Evolutionary conservation across 257 asterid species (phyloP).

Genomic region (Haberlea rhodopensis): DNA sequence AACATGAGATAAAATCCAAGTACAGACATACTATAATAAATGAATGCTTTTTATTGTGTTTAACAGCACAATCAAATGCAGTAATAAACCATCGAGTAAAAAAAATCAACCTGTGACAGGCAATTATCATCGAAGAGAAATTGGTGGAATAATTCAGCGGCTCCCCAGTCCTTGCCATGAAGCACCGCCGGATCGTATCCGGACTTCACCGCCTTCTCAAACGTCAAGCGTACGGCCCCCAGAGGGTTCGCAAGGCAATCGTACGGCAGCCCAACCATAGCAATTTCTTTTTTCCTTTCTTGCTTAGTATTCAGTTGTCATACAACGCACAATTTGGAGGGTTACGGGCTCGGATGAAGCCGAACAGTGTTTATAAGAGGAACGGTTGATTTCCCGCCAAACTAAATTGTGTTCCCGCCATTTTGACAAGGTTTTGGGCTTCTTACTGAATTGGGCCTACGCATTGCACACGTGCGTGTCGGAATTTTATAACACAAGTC

Average conservation of each 20-base stretch:
- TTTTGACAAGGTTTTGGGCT: no score
- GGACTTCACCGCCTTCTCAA: slow-evolving; percentile 65
- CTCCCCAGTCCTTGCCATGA: slow-evolving; percentile 86
- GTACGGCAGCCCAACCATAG: slow-evolving; percentile 76
- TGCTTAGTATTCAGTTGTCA: background rate
- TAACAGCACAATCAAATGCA: background rate
- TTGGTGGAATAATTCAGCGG: slow-evolving; percentile 59
- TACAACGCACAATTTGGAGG: background rate
- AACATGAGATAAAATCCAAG: background rate
- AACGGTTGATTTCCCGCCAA: slow-evolving; percentile 5
- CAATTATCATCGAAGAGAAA: slow-evolving; percentile 63
- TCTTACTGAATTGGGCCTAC: no score
- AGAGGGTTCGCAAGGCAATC: slow-evolving; percentile 85
- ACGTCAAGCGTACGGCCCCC: slow-evolving; percentile 87
- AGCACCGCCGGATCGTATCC: slow-evolving; percentile 43
- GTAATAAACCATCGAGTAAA: background rate
- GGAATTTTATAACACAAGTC: no score
- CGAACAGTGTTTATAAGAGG: background rate
- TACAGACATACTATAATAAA: no score
- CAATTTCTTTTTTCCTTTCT: background rate
- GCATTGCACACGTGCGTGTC: no score
- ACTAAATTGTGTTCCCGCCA: no score
- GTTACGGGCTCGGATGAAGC: background rate
- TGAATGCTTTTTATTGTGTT: background rate
- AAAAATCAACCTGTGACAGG: slow-evolving; percentile 54